Base-by-base conservation (phyloP, 2,329 filamentous ascomycete genomes). In the Aspergillus puulaauensis region DNA sequence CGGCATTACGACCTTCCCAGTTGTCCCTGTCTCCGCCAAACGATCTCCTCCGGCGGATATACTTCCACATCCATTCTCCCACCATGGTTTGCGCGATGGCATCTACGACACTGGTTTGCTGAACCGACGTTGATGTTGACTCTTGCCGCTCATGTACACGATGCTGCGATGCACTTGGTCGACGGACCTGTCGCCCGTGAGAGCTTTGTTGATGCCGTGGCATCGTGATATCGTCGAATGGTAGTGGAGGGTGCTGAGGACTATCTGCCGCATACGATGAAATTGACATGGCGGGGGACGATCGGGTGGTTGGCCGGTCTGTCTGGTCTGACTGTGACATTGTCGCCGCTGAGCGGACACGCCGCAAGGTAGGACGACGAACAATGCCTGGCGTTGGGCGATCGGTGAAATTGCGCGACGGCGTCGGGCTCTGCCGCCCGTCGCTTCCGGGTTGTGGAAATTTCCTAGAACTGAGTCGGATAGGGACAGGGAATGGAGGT, bases 71-170 rank as follows among this genome's bases (percentile, higher is more conserved):
- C 77, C 74, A 78, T 60, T 98, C 95, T 39, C 95, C 95, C 31
- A 99, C 91, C 95, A 99, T 99, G 0, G 93, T 96, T 70, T 96
- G 93, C 1, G 95, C 93, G 73, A 99, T 98, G 3, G 95, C 92
- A 77, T 98, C 95, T 6, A 99, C 93, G 14, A 98, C 91, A 45
- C 87, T 89, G 0, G 89, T 89, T 44, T 88, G 85, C 64, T 91
- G 88, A 31, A 85, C 82, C 11, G 80, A 78, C 64, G 82, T 86
- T 43, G 79, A 82, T 54, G 82, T 79, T 4, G 83, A 88, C 41
- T 81, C 81, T 8, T 73, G 64, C 48, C 75, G 70, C 37, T 73
- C 68, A 54, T 76, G 74, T 35, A 63, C 60, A 58, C 69, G 63
- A 9, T 64, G 62, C 23, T 66, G 67, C 45, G 73, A 66, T 2